Base-by-base conservation (phyloP, 768 basidiomycete species). In the Boletus tomentosulus region DNA sequence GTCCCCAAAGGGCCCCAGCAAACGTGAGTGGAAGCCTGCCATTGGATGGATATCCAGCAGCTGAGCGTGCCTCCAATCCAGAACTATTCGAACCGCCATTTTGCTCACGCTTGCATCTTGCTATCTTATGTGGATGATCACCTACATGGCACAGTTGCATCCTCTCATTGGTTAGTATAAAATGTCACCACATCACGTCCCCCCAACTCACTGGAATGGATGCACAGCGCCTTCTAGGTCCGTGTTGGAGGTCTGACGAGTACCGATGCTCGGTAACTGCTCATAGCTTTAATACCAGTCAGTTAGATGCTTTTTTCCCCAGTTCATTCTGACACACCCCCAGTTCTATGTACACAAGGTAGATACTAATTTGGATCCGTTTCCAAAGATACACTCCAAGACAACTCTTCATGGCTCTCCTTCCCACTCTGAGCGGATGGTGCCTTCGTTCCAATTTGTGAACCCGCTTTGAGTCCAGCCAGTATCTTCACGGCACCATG, bases 61-160 rank as follows among this genome's bases (percentile, higher is more conserved):
- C 52, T 48, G 38, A 63, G 19, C 25, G 9, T 27, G 22, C 53
- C 22, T 28, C 46, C 38, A 22, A 39, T 46, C 22, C 70, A 98
- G 95, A 54, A 81, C 94, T 48, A 80, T 94, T 58, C 87, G 95
- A 60, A 88, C 92, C 2, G 80, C 79, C 57, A 66, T 92, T 46
- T 77, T 92, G 74, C 81, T 98, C 57, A 80, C 89, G 3, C 71
- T 98, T 16, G 75, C 83, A 3, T 87, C 81, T 51, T 95, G 91
- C 72, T 98, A 94, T 75, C 81, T 98, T 62, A 86, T 98, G 85
- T 98, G 95, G 95, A 87, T 87, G 74, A 83, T 96, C 65, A 94
- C 95, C n/a, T 98, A 96, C 72, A 78, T 97, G 68, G 93, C 94
- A 1, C 95, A 98, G 66, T 71, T 97, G 48, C 85, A 98, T 66